Evolutionary conservation across 2,329 filamentous ascomycete genomes (phyloP).

Genomic region (Bipolaris oryzae): DNA sequence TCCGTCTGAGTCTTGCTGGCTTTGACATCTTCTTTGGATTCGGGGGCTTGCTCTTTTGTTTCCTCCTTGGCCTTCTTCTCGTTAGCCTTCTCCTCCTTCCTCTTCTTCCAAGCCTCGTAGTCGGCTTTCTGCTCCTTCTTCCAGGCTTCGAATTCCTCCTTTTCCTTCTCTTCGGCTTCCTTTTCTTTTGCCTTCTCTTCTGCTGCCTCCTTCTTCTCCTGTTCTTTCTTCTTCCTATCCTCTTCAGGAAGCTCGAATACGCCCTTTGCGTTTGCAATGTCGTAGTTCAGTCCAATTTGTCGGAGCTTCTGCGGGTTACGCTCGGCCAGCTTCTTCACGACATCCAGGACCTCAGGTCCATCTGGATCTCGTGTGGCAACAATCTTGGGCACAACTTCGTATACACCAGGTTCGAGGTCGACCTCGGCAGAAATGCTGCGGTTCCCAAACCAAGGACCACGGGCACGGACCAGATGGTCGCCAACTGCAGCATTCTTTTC

Average conservation of each 20-base stretch:
- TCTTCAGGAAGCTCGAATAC: slow-evolving; percentile 58
- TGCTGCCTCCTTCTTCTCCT: slow-evolving; percentile 44
- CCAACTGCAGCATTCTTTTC: slow-evolving; percentile 55
- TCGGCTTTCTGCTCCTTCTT: slow-evolving; percentile 40
- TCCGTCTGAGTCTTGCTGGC: not conserved
- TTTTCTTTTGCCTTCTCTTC: slow-evolving; percentile 37
- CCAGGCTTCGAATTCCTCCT: slow-evolving; percentile 40
- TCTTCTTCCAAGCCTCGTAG: slow-evolving; percentile 32
- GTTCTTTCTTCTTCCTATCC: slow-evolving; percentile 49
- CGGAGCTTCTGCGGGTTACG: slow-evolving; percentile 60
- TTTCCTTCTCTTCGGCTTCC: slow-evolving; percentile 42
- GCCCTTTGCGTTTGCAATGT: slow-evolving; percentile 71
- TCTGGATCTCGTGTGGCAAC: slow-evolving; percentile 62
- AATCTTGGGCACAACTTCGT: slow-evolving; percentile 75
- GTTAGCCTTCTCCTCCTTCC: too few relatives aligned
- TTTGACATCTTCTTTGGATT: slow-evolving; percentile 4
- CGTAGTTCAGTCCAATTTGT: slow-evolving; percentile 70
- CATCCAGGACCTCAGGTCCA: slow-evolving; percentile 64
- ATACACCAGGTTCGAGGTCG: slow-evolving; percentile 72
- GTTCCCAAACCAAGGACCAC: slow-evolving; percentile 62
- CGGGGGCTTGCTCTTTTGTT: slow-evolving; percentile 8
- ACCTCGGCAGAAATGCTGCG: slow-evolving; percentile 79
- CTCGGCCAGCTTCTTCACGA: slow-evolving; percentile 55
- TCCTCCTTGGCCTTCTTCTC: slow-evolving; percentile 24
- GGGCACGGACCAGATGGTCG: slow-evolving; percentile 61